A percentile compares a stretch with the other conserved stretches of the same genome.
phyloP scores from a whole-genome alignment of 208 protist species.

The Trypanosomatidae sp. region DNA sequence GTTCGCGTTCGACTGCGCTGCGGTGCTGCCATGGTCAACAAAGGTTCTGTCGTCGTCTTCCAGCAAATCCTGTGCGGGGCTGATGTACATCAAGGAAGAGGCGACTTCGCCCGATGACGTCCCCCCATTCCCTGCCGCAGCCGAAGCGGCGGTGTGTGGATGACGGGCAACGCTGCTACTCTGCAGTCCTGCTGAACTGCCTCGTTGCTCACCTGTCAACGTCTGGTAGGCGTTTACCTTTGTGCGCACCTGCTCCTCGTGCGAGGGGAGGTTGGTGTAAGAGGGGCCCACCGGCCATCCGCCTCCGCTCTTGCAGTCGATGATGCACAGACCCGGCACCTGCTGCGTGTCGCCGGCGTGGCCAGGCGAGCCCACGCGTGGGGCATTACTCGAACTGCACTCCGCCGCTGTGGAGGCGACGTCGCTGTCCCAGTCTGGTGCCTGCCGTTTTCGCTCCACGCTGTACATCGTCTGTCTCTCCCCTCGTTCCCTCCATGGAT shows the following conservation, averaged over 20 bases:
- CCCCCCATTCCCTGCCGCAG: neutral
- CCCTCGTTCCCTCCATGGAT: neutral
- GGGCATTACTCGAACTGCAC: conserved; percentile 3
- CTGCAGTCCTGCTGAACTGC: conserved; percentile 5
- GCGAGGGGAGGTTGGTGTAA: conserved; percentile 42
- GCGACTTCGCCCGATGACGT: conserved; percentile 1
- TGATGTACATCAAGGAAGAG: conserved; percentile 10
- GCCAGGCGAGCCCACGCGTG: neutral
- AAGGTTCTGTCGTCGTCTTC: conserved; percentile 88
- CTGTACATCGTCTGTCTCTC: neutral
- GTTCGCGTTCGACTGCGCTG: conserved; percentile 2
- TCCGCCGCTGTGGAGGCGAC: conserved; percentile 9
- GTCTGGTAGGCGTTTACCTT: conserved; percentile 26
- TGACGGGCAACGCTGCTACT: conserved; percentile 1
- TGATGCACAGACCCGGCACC: conserved; percentile 43
- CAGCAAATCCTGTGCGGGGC: conserved; percentile 2
- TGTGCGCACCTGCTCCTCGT: conserved; percentile 42
- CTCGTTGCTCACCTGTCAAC: conserved; percentile 2
- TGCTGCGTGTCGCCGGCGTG: conserved; percentile 10
- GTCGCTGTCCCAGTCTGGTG: conserved; percentile 2
- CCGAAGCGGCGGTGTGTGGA: neutral
- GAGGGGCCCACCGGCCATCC: conserved; percentile 68
- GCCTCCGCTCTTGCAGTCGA: conserved; percentile 51
- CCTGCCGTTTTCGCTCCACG: conserved; percentile 1
- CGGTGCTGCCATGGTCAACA: conserved; percentile 80